A percentile compares a stretch with the other conserved stretches of the same genome.
Conservation (phyloP, 192 early-diverging fungal species). For the Coemansia sp. region DNA sequence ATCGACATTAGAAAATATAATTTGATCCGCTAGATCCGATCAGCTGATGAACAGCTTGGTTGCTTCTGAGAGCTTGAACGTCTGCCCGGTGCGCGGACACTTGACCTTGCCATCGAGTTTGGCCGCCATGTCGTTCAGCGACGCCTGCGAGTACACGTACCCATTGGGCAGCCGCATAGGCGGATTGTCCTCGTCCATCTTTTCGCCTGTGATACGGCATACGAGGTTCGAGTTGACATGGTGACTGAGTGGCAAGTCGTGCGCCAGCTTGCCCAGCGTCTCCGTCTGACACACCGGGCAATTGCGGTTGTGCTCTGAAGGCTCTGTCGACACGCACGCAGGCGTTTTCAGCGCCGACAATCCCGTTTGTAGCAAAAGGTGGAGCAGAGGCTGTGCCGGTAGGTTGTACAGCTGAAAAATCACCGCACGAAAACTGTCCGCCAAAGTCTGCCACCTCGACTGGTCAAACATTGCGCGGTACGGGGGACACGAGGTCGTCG, state of each 20-base stretch:
- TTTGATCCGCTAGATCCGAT: background rate
- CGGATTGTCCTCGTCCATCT: conserved; percentile 96
- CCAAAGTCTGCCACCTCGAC: conserved; percentile 73
- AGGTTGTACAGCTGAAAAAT: conserved; percentile 88
- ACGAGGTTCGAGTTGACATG: conserved; percentile 95
- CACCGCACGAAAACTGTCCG: conserved; percentile 77
- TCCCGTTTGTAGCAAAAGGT: conserved; percentile 90
- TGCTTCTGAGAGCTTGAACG: conserved; percentile 56
- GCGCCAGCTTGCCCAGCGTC: conserved; percentile 82
- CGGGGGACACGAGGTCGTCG: conserved; percentile 69
- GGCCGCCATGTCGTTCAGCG: conserved; percentile 67
- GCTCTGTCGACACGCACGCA: conserved; percentile 65
- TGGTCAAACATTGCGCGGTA: conserved; percentile 65
- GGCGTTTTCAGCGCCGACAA: conserved; percentile 91
- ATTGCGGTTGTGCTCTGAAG: conserved; percentile 80
- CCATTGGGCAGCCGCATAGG: conserved; percentile 97
- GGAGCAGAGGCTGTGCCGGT: conserved; percentile 81
- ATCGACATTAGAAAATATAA: background rate
- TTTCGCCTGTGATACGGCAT: conserved; percentile 84
- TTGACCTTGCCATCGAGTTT: conserved; percentile 63
- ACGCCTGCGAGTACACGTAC: conserved; percentile 84
- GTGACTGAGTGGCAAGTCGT: conserved; percentile 84
- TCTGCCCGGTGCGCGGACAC: conserved; percentile 67
- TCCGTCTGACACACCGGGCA: conserved; percentile 91
- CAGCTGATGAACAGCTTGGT: conserved; percentile 79